These are phyloP conservation scores for Diaporthe velutina DNA, from an alignment of 2,329 filamentous ascomycete genomes.

Conservation along the genomic window DNA sequence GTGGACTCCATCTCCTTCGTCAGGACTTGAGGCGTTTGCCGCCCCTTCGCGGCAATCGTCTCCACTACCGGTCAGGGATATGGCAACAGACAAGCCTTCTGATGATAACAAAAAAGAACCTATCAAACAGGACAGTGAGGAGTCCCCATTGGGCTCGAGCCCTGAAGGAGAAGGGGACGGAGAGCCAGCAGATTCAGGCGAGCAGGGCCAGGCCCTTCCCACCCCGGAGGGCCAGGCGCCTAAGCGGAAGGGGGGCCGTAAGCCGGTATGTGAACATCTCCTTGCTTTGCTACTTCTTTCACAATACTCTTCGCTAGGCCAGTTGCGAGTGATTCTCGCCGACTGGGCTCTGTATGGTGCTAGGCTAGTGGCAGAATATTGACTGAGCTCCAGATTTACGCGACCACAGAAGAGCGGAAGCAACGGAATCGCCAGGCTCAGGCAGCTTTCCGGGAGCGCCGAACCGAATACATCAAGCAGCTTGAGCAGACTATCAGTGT, in stretches of 20 bases:
- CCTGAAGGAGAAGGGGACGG: slow-evolving; percentile 56
- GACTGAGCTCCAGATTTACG: slow-evolving; percentile 80
- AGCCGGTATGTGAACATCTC: slow-evolving; percentile 77
- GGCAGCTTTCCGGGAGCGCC: slow-evolving; percentile 94
- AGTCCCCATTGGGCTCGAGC: slow-evolving; percentile 69
- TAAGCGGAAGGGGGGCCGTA: slow-evolving; percentile 97
- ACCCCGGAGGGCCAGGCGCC: slow-evolving; percentile 73
- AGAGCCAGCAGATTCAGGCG: slow-evolving; percentile 50
- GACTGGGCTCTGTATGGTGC: too few species aligned
- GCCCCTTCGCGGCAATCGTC: slow-evolving; percentile 56
- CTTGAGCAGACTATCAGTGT: slow-evolving; percentile 97
- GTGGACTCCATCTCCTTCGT: slow-evolving; percentile 35
- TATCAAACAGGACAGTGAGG: slow-evolving; percentile 70
- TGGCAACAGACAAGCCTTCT: slow-evolving; percentile 78
- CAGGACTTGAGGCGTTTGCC: slow-evolving; percentile 53
- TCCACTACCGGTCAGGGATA: slow-evolving; percentile 57
- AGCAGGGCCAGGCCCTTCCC: slow-evolving; percentile 54
- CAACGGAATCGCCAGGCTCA: slow-evolving; percentile 97
- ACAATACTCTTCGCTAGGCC: too few species aligned
- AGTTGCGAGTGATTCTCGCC: neutral
- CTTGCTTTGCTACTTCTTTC: neutral
- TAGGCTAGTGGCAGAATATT: slow-evolving; percentile 32
- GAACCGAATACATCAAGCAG: slow-evolving; percentile 99
- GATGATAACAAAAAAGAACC: slow-evolving; percentile 66
- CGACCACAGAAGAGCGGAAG: slow-evolving; percentile 97